Conservation (phyloP, 83 land plant genomes). For the Picea abies region DNA sequence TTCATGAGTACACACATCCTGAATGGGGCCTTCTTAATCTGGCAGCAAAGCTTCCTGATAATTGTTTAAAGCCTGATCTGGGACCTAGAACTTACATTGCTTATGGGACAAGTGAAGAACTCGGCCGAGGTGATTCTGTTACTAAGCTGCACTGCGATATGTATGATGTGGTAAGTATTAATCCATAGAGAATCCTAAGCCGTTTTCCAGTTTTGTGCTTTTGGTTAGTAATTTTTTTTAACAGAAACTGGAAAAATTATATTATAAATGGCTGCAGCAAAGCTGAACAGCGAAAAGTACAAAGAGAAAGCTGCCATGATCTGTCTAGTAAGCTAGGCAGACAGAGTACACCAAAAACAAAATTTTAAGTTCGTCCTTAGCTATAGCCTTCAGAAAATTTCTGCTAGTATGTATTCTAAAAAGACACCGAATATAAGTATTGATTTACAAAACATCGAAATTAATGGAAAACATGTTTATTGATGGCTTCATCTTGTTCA, state of each 20-base stretch:
- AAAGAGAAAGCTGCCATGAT: too few relatives aligned
- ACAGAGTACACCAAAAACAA: too few relatives aligned
- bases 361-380: too few relatives aligned
- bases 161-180: conserved; percentile 80
- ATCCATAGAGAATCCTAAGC: not conserved
- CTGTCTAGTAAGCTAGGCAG: too few relatives aligned
- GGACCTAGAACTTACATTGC: conserved; percentile 87
- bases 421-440: too few relatives aligned
- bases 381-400: too few relatives aligned
- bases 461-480: too few relatives aligned
- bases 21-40: conserved; percentile 86
- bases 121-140: conserved; percentile 76
- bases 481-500: too few relatives aligned
- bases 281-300: too few relatives aligned
- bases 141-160: conserved; percentile 76
- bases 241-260: not conserved
- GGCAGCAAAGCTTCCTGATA: conserved; percentile 85
- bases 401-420: too few relatives aligned
- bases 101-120: conserved; percentile 76
- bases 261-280: too few relatives aligned
- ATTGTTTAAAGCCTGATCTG: conserved; percentile 70
- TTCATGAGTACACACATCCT: conserved; percentile 87
- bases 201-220: not conserved
- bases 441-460: too few relatives aligned
- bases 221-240: not conserved